A percentile compares a stretch with the other conserved stretches of the same genome.
phyloP scores from a whole-genome alignment of 2,329 filamentous ascomycete genomes.

The Trichoderma aggressivum region DNA sequence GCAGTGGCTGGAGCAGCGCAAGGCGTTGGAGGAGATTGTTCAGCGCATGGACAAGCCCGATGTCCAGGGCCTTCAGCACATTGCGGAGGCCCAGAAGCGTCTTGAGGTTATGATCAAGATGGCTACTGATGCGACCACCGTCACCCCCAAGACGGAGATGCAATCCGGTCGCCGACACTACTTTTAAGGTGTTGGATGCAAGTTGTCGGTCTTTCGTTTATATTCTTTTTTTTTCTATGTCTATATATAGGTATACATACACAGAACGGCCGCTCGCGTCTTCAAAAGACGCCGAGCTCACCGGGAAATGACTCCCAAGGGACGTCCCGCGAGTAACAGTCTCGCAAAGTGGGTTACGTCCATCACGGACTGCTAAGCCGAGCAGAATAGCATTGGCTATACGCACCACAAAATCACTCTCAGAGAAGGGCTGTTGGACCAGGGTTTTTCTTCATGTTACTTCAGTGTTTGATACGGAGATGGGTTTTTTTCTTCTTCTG shows the following conservation, averaged over 20 bases:
- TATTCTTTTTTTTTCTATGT: neutral
- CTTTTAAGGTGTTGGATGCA: constrained; percentile 27
- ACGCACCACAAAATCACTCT: constrained; percentile 3
- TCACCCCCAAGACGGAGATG: constrained; percentile 25
- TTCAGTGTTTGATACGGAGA: neutral
- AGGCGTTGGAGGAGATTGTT: constrained; percentile 59
- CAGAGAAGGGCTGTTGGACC: neutral
- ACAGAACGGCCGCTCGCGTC: neutral
- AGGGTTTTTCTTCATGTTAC: neutral
- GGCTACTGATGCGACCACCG: constrained; percentile 29
- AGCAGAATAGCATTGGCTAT: neutral
- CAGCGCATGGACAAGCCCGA: constrained; percentile 47
- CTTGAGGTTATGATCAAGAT: constrained; percentile 53
- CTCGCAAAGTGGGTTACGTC: constrained; percentile 16
- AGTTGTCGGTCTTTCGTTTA: constrained; percentile 18
- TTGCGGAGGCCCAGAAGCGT: constrained; percentile 49
- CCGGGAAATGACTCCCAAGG: constrained; percentile 11
- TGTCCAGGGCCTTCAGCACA: constrained; percentile 50
- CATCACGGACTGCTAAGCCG: constrained; percentile 10
- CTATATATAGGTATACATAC: neutral
- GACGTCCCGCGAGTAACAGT: constrained; percentile 13
- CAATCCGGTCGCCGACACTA: constrained; percentile 22
- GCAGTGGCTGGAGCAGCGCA: constrained; percentile 61
- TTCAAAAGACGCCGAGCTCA: neutral
- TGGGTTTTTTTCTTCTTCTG: neutral